Evolutionary conservation across 495 filamentous ascomycete species (phyloP), one percentile per base, ranked within the genome.

Genomic region (Chaetomidium leptoderma): DNA sequence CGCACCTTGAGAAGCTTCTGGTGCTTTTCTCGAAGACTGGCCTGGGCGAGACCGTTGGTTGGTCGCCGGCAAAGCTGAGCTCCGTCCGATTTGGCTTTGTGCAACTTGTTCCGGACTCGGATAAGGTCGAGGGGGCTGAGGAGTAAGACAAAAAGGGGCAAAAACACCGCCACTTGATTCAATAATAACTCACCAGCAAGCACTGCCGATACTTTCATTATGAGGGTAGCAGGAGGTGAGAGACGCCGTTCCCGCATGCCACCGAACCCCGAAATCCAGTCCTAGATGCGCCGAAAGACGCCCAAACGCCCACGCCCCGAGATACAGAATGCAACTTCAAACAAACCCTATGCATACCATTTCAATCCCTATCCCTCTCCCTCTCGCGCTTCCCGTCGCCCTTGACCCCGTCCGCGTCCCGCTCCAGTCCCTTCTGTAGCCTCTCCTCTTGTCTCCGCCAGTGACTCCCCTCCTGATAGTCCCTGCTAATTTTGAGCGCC

Each of bases 401-500:
- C 44, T 49, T 61, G 0, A 36, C 60, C 40, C 35, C 54, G 1
- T 65, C 61, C 43, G 69, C 70, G 59, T 76, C 68, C 63, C 73
- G 76, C 60, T 81, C 76, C 23, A 79, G 66, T 16, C 78, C 74
- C 58, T 84, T 81, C 66, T 80, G 78, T 62, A 84, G 68, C 71
- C 87, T 75, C 73, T 95, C 89, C 71, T 88, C 85, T 64, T 86
- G 80, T 65, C 76, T 79, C 73, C 77, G 74, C 86, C 88, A 87
- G 72, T 91, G 81, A 52, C 86, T 75, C 30, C 89, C 90, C 63
- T 93, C 92, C 72, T 95, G 87, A 71, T 92, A 89, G 76, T 95
- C 84, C 74, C 86, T 86, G 61, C 83, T 81, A 61, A 97, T 96
- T 46, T 91, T 91, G 69, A 99, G 79, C 26, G 93, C 93, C 72